phyloP scores from a whole-genome alignment of 495 filamentous ascomycete species.

The Aspergillus ostianus region DNA sequence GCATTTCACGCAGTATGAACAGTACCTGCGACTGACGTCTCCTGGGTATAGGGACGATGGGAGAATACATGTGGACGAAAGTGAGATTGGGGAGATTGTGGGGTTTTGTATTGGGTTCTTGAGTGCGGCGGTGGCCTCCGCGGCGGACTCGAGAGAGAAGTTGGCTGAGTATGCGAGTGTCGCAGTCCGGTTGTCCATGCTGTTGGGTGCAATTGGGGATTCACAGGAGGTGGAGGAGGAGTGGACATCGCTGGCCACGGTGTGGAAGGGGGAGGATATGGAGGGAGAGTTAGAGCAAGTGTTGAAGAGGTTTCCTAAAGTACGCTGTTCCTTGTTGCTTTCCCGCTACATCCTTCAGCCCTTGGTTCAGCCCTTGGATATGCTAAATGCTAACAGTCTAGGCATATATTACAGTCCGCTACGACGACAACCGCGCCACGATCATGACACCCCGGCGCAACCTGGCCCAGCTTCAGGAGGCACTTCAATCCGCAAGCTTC shows the following conservation, averaged over 20 bases:
- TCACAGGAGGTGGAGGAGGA: constrained; percentile 31
- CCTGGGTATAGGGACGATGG: not conserved
- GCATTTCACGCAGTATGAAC: constrained; percentile 33
- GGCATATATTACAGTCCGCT: constrained; percentile 23
- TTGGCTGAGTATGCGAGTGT: constrained; percentile 36
- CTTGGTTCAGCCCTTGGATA: too few relatives aligned
- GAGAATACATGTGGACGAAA: not conserved
- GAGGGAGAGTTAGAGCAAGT: constrained; percentile 1
- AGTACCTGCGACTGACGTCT: constrained; percentile 13
- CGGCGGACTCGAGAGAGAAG: constrained; percentile 18
- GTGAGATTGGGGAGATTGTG: constrained; percentile 30
- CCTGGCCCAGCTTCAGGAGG: constrained; percentile 11
- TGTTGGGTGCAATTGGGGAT: constrained; percentile 43
- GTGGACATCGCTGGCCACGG: constrained; percentile 22
- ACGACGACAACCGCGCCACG: constrained; percentile 21
- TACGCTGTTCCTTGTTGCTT: constrained; percentile 18
- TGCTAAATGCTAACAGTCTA: not conserved
- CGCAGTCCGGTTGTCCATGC: constrained; percentile 38
- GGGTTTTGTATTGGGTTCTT: constrained; percentile 49
- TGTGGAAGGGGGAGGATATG: constrained; percentile 13
- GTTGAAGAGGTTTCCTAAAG: constrained; percentile 12
- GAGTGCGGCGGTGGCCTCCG: constrained; percentile 36
- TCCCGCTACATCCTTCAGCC: constrained; percentile 21
- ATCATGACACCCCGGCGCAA: constrained; percentile 18
- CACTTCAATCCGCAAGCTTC: constrained; percentile 38